Conservation (phyloP, 768 basidiomycete genomes). For the Hortiboletus flavorubellus region DNA sequence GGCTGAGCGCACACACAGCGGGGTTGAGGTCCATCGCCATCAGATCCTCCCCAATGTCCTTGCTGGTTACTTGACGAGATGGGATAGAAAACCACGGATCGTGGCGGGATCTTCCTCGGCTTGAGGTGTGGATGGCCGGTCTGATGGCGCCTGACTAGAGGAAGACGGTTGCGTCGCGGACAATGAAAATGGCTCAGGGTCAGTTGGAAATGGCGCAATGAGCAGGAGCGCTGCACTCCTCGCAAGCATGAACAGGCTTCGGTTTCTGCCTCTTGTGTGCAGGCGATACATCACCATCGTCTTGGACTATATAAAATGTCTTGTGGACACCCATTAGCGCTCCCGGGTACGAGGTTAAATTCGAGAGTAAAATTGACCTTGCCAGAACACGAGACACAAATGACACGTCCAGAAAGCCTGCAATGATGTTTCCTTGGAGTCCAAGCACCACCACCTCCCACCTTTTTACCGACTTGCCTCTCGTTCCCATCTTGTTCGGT, state of each 20-base stretch:
- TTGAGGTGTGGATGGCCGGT: conserved; percentile 20
- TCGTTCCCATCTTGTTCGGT: conserved; percentile 7
- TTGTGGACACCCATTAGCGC: conserved; percentile 28
- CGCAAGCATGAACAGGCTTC: conserved; percentile 78
- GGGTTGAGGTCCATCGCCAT: conserved; percentile 39
- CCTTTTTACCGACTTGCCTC: conserved; percentile 7
- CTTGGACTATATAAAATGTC: conserved; percentile 74
- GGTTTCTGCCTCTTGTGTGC: conserved; percentile 41
- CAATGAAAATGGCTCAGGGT: conserved; percentile 5
- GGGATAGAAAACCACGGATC: conserved; percentile 24
- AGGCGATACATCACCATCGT: conserved; percentile 35
- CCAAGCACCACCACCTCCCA: conserved; percentile 25
- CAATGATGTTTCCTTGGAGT: conserved; percentile 85
- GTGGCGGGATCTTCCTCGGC: conserved; percentile 7
- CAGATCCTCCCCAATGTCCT: conserved; percentile 28
- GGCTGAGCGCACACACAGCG: conserved; percentile 11
- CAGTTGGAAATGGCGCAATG: background rate
- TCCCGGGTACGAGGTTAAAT: background rate
- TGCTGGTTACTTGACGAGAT: conserved; percentile 17
- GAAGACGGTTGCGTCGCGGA: conserved; percentile 8
- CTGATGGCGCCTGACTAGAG: conserved; percentile 9
- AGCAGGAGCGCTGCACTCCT: conserved; percentile 84
- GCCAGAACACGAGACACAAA: conserved; percentile 79
- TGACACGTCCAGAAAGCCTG: conserved; percentile 78
- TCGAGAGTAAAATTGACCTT: conserved; percentile 44